phyloP scores from a whole-genome alignment of 2,329 filamentous ascomycete species.

The Thermochaetoides dissita region DNA sequence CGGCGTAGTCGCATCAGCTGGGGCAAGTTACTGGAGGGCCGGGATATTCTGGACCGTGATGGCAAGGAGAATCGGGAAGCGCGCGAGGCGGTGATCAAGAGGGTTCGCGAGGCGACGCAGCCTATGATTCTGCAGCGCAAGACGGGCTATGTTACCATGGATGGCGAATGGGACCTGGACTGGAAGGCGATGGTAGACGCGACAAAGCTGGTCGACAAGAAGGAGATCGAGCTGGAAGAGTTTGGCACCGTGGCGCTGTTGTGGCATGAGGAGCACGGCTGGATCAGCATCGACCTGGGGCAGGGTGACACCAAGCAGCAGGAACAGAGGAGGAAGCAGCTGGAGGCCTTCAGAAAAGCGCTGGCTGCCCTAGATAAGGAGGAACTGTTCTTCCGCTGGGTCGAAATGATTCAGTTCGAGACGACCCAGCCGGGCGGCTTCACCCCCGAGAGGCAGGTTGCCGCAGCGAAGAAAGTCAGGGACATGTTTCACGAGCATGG shows the following conservation, averaged over 20 bases:
- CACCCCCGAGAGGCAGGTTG: constrained; percentile 56
- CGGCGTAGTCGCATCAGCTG: constrained; percentile 58
- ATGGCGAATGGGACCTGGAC: constrained; percentile 75
- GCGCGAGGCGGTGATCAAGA: constrained; percentile 42
- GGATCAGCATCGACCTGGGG: constrained; percentile 52
- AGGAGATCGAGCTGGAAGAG: constrained; percentile 45
- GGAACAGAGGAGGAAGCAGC: constrained; percentile 55
- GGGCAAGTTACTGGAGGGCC: constrained; percentile 29
- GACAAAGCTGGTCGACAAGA: constrained; percentile 53
- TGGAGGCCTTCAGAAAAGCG: constrained; percentile 67
- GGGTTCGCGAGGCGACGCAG: constrained; percentile 54
- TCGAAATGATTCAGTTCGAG: constrained; percentile 84
- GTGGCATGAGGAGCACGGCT: constrained; percentile 53
- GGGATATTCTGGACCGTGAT: constrained; percentile 36
- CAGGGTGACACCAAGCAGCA: constrained; percentile 34
- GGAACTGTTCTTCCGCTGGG: constrained; percentile 80
- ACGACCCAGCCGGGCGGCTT: constrained; percentile 67
- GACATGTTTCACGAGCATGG: constrained; percentile 59
- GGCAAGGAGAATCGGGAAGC: constrained; percentile 26
- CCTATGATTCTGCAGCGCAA: constrained; percentile 55
- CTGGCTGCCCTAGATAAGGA: constrained; percentile 69
- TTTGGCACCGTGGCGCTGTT: constrained; percentile 61
- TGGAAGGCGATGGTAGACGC: constrained; percentile 68
- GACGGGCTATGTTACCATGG: constrained; percentile 79
- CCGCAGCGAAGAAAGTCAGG: constrained; percentile 59